Base-by-base conservation (phyloP, 495 filamentous ascomycete genomes). In the Terfezia boudieri region DNA sequence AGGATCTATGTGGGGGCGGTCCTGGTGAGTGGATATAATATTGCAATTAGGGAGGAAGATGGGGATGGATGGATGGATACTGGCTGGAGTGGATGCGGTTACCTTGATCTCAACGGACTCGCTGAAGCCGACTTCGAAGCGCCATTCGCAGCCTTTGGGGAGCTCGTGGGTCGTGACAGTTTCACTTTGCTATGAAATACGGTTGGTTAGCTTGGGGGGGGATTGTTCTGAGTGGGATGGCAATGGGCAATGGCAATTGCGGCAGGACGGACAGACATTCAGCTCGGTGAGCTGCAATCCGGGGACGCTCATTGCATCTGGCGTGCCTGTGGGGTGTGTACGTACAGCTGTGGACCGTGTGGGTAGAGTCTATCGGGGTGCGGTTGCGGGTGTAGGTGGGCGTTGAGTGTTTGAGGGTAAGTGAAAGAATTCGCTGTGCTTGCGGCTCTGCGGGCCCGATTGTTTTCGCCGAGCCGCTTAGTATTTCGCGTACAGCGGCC, bases 101-200 rank as follows among this genome's bases (percentile, higher is more conserved):
- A 80, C 79, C 67, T 75, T 81, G 53, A 81, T 73, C 59, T 74
- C 71, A 41, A 87, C 68, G 16, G 71, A 76, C 16, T 73, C 71
- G 10, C 74, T 73, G 63, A 79, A 81, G 26, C 82, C 76, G 35
- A 92, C 83, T 62, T 94, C 83, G 71, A 98, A 98, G 55, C 90
- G 78, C 81, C 84, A 98, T 74, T 98, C 90, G 4, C 73, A 72
- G 49, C 71, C 71, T 22, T 70, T 67, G 22, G 67, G 64, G 54
- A 81, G 62, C 38, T 69, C 64, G 12, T 72, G 63, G 20, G 60
- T 59, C 14, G 49, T 57, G 9, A 59, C 23, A 9, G 49, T 17
- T n/a, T 51, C 26, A 7, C 23, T 32, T 65, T 62, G 46, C 49
- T 49, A 36, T 52, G 8, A 20, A 55, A 50, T 8, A 11, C 2